phyloP scores from a whole-genome alignment of 2,329 filamentous ascomycete genomes.

The Diplodia corticola region DNA sequence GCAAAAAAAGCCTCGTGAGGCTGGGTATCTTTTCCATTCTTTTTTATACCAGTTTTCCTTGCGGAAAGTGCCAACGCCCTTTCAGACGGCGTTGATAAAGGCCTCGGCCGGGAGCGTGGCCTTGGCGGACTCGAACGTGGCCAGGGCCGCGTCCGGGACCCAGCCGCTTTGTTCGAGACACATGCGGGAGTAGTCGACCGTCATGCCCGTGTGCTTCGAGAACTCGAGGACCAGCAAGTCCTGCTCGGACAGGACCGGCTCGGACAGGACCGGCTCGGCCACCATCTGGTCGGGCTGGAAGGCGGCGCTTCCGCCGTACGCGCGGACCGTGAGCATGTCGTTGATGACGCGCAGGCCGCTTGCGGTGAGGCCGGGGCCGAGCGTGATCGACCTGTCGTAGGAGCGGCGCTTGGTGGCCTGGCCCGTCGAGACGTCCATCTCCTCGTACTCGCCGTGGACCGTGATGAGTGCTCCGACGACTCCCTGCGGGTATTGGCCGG shows the following conservation, averaged over 20 bases:
- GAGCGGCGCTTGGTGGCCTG: slow-evolving; percentile 65
- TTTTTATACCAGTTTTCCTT: not conserved
- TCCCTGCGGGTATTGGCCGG: slow-evolving; percentile 61
- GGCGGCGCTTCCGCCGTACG: slow-evolving; percentile 60
- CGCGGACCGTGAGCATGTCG: slow-evolving; percentile 74
- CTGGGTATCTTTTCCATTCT: slow-evolving; percentile 2
- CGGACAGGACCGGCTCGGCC: slow-evolving; percentile 57
- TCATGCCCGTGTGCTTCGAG: slow-evolving; percentile 78
- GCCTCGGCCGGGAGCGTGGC: slow-evolving; percentile 50
- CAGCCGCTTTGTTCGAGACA: slow-evolving; percentile 78
- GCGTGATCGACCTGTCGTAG: slow-evolving; percentile 78
- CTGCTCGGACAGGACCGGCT: slow-evolving; percentile 41
- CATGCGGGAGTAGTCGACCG: slow-evolving; percentile 72
- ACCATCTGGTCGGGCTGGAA: slow-evolving; percentile 46
- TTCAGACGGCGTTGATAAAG: slow-evolving; percentile 29
- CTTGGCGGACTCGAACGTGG: slow-evolving; percentile 74
- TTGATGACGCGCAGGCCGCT: slow-evolving; percentile 70
- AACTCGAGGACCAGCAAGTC: slow-evolving; percentile 71
- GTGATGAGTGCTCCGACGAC: slow-evolving; percentile 77
- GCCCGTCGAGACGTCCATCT: slow-evolving; percentile 60
- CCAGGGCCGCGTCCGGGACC: slow-evolving; percentile 74
- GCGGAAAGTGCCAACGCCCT: not conserved
- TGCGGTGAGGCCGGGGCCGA: slow-evolving; percentile 69
- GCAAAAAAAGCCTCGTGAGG: not conserved
- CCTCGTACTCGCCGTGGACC: slow-evolving; percentile 83